Conservation (phyloP, 306 rosid species). For the Citrullus mucosospermus region DNA sequence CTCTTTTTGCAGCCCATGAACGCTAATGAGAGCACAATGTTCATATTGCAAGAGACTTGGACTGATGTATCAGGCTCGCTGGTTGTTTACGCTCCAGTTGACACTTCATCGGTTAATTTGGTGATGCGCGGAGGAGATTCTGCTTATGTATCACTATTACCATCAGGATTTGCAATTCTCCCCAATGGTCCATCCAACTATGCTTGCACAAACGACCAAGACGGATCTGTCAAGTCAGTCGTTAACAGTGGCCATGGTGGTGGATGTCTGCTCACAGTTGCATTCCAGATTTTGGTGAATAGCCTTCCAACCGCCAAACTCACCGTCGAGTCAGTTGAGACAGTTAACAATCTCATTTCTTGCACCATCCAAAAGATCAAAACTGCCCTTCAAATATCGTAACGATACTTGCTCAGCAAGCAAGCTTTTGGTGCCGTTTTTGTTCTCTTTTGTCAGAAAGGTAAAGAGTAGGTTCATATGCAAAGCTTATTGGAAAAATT, state of each 20-base stretch:
- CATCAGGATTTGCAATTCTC: constrained; percentile 68
- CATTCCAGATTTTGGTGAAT: constrained; percentile 49
- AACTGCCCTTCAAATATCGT: constrained; percentile 38
- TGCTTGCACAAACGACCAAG: background rate
- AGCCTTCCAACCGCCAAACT: constrained; percentile 34
- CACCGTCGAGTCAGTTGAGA: constrained; percentile 49
- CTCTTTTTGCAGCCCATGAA: constrained; percentile 25
- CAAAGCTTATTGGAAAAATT: background rate
- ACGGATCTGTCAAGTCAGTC: constrained; percentile 9
- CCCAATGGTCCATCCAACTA: constrained; percentile 27
- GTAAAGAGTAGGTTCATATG: background rate
- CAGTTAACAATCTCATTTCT: constrained; percentile 38
- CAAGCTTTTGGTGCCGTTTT: constrained; percentile 1
- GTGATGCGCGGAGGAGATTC: constrained; percentile 64
- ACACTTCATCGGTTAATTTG: constrained; percentile 26
- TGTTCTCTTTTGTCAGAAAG: background rate
- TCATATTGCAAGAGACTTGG: constrained; percentile 72
- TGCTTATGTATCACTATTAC: constrained; percentile 41
- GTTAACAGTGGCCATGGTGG: background rate
- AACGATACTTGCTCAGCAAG: background rate
- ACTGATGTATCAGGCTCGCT: constrained; percentile 47
- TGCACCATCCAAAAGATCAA: constrained; percentile 60
- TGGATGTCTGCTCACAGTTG: constrained; percentile 57
- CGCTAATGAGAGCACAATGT: constrained; percentile 32
- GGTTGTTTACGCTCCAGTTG: constrained; percentile 68